Conservation (phyloP, 148 eudicot genomes). For the Vaccinium myrtillus region DNA sequence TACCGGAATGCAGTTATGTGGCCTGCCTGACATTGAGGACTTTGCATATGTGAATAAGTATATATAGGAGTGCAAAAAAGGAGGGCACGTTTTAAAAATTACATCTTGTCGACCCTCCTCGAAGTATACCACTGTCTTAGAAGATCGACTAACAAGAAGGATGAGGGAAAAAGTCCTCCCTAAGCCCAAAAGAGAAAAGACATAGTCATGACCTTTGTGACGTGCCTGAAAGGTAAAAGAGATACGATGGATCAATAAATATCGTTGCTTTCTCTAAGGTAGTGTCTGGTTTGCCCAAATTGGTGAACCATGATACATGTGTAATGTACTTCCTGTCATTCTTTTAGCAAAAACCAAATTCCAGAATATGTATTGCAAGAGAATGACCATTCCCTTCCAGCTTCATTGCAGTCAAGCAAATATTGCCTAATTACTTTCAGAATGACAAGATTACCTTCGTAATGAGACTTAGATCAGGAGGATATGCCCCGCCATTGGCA, state of each 20-base stretch:
- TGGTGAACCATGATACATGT: not conserved
- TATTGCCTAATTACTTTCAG: not conserved
- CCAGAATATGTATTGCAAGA: not conserved
- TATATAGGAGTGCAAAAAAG: too few species aligned
- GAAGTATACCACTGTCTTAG: too few species aligned
- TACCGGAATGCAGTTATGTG: constrained; percentile 30
- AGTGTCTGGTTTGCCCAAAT: not conserved
- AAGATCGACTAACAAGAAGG: too few species aligned
- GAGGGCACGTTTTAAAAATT: too few species aligned
- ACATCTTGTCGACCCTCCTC: too few species aligned
- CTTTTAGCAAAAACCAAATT: not conserved
- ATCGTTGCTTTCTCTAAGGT: not conserved
- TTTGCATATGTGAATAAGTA: constrained; percentile 30
- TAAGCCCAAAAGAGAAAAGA: constrained; percentile 43
- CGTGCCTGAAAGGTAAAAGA: constrained; percentile 58
- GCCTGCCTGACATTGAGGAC: constrained; percentile 81
- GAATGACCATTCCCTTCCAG: not conserved
- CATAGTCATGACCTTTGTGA: constrained; percentile 88
- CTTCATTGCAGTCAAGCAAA: not conserved
- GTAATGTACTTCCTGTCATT: not conserved
- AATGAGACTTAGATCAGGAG: constrained; percentile 83
- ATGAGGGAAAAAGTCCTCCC: too few species aligned
- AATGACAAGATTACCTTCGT: constrained; percentile 50
- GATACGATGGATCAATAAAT: not conserved
- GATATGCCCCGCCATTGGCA: constrained; percentile 94